Evolutionary conservation across 805 yeast species (phyloP).

Genomic region (Zygosaccharomyces lentus): DNA sequence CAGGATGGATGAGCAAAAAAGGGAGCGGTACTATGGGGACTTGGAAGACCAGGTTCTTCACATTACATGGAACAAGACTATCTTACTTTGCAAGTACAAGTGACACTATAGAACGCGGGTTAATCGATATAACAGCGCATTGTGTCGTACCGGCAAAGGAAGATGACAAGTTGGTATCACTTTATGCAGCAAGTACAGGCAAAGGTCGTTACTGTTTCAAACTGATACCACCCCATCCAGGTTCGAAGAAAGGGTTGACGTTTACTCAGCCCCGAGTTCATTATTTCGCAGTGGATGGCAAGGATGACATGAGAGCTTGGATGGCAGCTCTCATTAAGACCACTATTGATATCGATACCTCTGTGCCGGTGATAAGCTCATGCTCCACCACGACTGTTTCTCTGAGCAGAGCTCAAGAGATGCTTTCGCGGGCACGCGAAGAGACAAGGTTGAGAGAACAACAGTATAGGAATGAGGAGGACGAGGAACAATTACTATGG

Average conservation of each 20-base stretch:
- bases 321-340: slow-evolving; percentile 92
- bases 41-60: slow-evolving; percentile 83
- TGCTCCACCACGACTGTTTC: slow-evolving; percentile 96
- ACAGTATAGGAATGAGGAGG: slow-evolving; percentile 30
- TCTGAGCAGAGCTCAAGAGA: slow-evolving; percentile 77
- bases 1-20: slow-evolving; percentile 96
- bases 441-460: slow-evolving; percentile 56
- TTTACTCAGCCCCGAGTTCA: slow-evolving; percentile 96
- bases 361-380: slow-evolving; percentile 86
- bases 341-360: slow-evolving; percentile 91
- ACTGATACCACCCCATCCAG: slow-evolving; percentile 95
- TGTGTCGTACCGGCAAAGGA: slow-evolving; percentile 78
- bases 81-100: slow-evolving; percentile 77
- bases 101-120: slow-evolving; percentile 83
- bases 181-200: slow-evolving; percentile 91
- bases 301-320: slow-evolving; percentile 93
- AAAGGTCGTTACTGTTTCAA: slow-evolving; percentile 92
- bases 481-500: slow-evolving; percentile 31
- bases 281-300: slow-evolving; percentile 89
- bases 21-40: slow-evolving; percentile 81
- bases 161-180: slow-evolving; percentile 78
- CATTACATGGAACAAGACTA: slow-evolving; percentile 86
- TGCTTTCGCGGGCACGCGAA: slow-evolving; percentile 78
- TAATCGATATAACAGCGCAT: slow-evolving; percentile 94
- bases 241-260: slow-evolving; percentile 88